Evolutionary conservation across 768 basidiomycete genomes (phyloP).

Genomic region (Lactifluus subvellereus): DNA sequence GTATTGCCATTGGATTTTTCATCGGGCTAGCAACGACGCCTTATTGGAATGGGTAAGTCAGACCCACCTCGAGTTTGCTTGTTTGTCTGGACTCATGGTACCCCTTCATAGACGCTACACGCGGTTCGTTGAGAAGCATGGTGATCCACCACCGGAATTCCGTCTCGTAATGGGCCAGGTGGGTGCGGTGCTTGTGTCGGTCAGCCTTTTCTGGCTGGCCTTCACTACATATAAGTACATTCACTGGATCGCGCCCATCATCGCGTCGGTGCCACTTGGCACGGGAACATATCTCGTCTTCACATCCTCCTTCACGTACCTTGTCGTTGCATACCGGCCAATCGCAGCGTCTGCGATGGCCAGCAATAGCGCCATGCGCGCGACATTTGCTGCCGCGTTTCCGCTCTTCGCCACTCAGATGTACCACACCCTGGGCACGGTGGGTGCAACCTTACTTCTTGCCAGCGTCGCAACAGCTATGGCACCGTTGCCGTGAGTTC

Average conservation of each 20-base stretch:
- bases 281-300: slow-evolving; percentile 57
- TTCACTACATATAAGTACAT: slow-evolving; percentile 35
- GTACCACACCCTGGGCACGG: slow-evolving; percentile 34
- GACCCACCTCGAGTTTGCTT: neutral
- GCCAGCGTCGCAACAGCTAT: slow-evolving; percentile 36
- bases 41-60: neutral
- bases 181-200: slow-evolving; percentile 49
- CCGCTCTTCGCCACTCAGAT: slow-evolving; percentile 36
- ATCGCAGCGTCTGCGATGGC: slow-evolving; percentile 59
- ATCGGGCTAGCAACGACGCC: neutral
- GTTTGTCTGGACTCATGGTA: neutral
- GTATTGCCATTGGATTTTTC: slow-evolving; percentile 47
- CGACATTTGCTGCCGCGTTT: slow-evolving; percentile 35
- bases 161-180: slow-evolving; percentile 9
- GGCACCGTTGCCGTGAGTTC: slow-evolving; percentile 46
- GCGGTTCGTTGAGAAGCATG: neutral
- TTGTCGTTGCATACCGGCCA: slow-evolving; percentile 47
- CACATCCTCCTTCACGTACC: slow-evolving; percentile 58
- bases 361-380: slow-evolving; percentile 48
- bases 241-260: slow-evolving; percentile 45
- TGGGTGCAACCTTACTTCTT: slow-evolving; percentile 35
- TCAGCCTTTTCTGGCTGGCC: slow-evolving; percentile 42
- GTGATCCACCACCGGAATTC: slow-evolving; percentile 9
- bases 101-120: slow-evolving; percentile 2
- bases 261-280: slow-evolving; percentile 39